Evolutionary conservation across 2,329 filamentous ascomycete species (phyloP).

Genomic region (Alternaria sp.): DNA sequence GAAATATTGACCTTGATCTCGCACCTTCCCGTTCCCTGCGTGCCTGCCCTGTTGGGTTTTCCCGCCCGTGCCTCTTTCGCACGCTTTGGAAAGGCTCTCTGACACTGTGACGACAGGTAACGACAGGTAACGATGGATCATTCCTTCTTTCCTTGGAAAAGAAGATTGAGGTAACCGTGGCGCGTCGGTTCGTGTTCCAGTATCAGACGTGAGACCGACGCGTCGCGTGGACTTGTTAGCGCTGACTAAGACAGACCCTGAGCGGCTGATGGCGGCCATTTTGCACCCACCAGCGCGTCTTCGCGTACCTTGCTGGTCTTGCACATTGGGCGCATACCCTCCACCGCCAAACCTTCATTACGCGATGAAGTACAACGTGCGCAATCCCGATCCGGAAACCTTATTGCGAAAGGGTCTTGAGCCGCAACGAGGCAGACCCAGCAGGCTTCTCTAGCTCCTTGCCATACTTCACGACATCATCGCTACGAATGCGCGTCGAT

Average conservation of each 20-base stretch:
- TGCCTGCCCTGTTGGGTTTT: not conserved
- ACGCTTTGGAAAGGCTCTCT: no score
- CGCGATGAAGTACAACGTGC: not conserved
- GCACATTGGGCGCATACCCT: not conserved
- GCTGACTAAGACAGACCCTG: not conserved
- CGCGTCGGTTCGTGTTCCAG: not conserved
- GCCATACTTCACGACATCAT: not conserved
- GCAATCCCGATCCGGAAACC: not conserved
- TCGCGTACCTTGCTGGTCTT: not conserved
- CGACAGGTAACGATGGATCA: no score
- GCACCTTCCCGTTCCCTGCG: not conserved
- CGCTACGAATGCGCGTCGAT: not conserved
- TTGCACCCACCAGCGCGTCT: not conserved
- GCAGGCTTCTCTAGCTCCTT: not conserved
- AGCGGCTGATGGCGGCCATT: not conserved
- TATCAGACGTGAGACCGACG: not conserved
- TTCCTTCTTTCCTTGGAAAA: no score
- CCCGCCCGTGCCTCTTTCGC: no score
- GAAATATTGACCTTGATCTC: not conserved
- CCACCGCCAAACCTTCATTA: not conserved
- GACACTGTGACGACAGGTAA: no score
- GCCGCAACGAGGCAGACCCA: not conserved
- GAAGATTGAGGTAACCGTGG: no score
- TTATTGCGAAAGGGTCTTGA: not conserved
- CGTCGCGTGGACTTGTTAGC: not conserved